These are phyloP conservation scores for Syzygium grande DNA, from an alignment of 345 rosid species.

Conservation along the genomic window DNA sequence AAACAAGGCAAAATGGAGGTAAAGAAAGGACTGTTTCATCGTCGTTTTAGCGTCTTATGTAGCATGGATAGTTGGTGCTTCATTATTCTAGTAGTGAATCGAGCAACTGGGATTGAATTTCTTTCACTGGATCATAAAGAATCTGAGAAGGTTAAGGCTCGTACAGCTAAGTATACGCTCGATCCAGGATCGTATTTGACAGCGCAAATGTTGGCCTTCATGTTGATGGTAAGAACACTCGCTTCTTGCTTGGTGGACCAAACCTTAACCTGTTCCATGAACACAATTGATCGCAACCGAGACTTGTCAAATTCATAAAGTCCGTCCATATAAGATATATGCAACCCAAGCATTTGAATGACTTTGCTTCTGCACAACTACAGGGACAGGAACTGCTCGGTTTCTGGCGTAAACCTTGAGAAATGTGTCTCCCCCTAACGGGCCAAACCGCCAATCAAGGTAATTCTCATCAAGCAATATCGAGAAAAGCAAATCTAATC, in stretches of 20 bases:
- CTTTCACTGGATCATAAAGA: background rate
- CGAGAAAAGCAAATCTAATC: background rate
- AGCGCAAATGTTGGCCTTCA: constrained; percentile 51
- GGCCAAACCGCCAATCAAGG: background rate
- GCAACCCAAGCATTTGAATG: background rate
- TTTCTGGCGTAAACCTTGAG: background rate
- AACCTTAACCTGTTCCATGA: constrained; percentile 42
- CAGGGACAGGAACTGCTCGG: background rate
- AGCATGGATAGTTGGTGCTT: background rate
- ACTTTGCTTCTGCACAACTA: background rate
- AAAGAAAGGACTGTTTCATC: background rate
- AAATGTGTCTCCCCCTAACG: background rate
- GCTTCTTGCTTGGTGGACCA: constrained; percentile 67
- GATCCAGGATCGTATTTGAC: constrained; percentile 68
- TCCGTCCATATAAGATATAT: background rate
- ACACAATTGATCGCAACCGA: background rate
- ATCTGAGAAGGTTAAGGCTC: background rate
- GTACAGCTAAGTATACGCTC: constrained; percentile 48
- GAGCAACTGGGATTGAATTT: background rate
- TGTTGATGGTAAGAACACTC: constrained; percentile 44
- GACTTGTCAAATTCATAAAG: background rate
- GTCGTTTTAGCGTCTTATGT: background rate
- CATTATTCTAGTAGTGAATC: background rate
- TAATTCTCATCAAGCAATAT: background rate
- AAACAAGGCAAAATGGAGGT: background rate